Evolutionary conservation across 2,329 filamentous ascomycete species (phyloP).

Genomic region (Microsporum ferrugineum): DNA sequence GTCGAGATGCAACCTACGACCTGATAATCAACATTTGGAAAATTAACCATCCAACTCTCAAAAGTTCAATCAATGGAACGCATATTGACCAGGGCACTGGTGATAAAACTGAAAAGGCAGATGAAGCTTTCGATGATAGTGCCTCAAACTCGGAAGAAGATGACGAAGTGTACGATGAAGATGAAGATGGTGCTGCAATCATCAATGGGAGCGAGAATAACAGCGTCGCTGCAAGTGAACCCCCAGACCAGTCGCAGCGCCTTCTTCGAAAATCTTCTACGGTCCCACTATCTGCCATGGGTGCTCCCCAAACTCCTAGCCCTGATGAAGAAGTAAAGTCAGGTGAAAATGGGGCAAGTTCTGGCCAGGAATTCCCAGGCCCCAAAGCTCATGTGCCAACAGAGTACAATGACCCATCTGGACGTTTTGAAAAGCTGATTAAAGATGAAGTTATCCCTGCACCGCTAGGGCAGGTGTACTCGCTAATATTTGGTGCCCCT

Average conservation of each 20-base stretch:
- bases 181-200: conserved; percentile 41
- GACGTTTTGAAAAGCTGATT: conserved; percentile 73
- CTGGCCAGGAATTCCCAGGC: conserved; percentile 61
- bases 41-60: conserved; percentile 81
- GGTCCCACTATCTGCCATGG: conserved; percentile 25
- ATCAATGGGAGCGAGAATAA: conserved; percentile 47
- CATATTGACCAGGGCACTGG: conserved; percentile 67
- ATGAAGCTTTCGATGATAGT: conserved; percentile 58
- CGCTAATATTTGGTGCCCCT: conserved; percentile 68
- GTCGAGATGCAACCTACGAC: conserved; percentile 91
- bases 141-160: conserved; percentile 71
- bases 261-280: conserved; percentile 62
- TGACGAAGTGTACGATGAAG: conserved; percentile 47
- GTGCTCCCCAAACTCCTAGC: conserved; percentile 26
- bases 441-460: conserved; percentile 79
- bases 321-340: conserved; percentile 31
- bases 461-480: conserved; percentile 84
- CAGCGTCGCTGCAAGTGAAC: conserved; percentile 45
- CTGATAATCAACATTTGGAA: conserved; percentile 98
- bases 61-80: conserved; percentile 83
- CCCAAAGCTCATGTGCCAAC: conserved; percentile 72
- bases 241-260: conserved; percentile 37
- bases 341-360: conserved; percentile 33
- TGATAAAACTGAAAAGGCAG: conserved; percentile 76
- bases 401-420: conserved; percentile 65